These are phyloP conservation scores for Rhododendron molle DNA, from an alignment of 148 eudicot genomes.

Conservation along the genomic window DNA sequence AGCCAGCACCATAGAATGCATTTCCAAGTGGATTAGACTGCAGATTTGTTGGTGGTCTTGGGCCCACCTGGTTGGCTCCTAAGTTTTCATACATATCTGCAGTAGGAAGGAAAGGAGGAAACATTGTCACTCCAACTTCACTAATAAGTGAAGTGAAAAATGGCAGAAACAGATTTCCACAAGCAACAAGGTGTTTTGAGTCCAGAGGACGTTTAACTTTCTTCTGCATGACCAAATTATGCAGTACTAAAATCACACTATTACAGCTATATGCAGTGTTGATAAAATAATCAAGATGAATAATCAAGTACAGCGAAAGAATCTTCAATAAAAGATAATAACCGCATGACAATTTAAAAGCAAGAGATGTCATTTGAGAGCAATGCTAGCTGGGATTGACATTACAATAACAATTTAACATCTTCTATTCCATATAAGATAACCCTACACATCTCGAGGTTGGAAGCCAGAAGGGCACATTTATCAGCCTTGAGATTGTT, in stretches of 20 bases:
- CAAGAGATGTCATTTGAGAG: background rate
- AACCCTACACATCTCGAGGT: background rate
- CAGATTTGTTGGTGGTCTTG: conserved; percentile 40
- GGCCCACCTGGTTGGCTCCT: conserved; percentile 58
- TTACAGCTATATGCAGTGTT: background rate
- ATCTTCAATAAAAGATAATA: background rate
- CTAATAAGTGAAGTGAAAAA: background rate
- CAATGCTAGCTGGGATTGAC: background rate
- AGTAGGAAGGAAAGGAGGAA: background rate
- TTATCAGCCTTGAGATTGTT: background rate
- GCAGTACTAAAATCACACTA: background rate
- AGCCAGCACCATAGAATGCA: conserved; percentile 68
- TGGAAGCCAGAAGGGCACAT: background rate
- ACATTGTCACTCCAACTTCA: background rate
- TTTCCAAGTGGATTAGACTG: conserved; percentile 72
- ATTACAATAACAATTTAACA: background rate
- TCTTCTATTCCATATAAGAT: background rate
- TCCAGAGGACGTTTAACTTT: background rate
- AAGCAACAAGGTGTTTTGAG: background rate
- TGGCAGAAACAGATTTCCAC: background rate
- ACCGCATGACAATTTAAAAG: background rate
- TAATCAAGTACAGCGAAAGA: background rate
- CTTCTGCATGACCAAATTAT: background rate
- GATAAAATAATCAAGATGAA: background rate
- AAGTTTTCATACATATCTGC: conserved; percentile 70